Conservation (phyloP, 352 stramenopile genomes). For the Pythium monospermum region DNA sequence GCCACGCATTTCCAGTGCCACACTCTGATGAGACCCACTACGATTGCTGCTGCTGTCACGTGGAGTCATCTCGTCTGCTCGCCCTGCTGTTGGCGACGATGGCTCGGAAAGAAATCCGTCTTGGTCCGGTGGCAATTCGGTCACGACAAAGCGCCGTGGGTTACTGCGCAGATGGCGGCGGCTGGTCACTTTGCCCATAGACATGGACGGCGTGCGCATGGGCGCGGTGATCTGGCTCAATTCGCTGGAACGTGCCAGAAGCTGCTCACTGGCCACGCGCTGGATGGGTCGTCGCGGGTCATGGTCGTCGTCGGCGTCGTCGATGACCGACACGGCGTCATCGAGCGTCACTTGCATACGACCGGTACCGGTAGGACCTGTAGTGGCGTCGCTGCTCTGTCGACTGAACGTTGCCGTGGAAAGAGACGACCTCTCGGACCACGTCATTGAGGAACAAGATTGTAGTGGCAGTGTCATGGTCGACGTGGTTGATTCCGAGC, state of each 20-base stretch:
- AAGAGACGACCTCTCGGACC: too few relatives aligned
- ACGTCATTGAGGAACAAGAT: too few relatives aligned
- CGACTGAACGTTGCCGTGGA: conserved; percentile 10
- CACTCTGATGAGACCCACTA: too few relatives aligned
- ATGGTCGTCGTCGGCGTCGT: neutral
- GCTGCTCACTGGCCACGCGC: conserved; percentile 18
- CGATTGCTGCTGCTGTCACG: too few relatives aligned
- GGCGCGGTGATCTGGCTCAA: conserved; percentile 8
- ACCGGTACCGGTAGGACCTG: too few relatives aligned
- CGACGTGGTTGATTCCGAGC: too few relatives aligned
- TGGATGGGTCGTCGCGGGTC: neutral
- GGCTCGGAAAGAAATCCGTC: conserved; percentile 14
- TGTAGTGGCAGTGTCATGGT: too few relatives aligned
- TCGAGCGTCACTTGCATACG: too few relatives aligned
- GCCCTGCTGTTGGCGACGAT: neutral
- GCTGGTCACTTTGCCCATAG: conserved; percentile 21
- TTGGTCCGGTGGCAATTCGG: conserved; percentile 51
- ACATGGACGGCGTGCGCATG: conserved; percentile 13
- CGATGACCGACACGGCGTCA: neutral
- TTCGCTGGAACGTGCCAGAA: conserved; percentile 7
- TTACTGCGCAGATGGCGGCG: conserved; percentile 43
- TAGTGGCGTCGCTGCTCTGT: conserved; percentile 8
- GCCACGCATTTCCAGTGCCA: too few relatives aligned
- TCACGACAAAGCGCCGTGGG: conserved; percentile 66
- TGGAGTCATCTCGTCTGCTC: too few relatives aligned